phyloP scores from a whole-genome alignment of 345 rosid genomes.

The Crucihimalaya himalaica region DNA sequence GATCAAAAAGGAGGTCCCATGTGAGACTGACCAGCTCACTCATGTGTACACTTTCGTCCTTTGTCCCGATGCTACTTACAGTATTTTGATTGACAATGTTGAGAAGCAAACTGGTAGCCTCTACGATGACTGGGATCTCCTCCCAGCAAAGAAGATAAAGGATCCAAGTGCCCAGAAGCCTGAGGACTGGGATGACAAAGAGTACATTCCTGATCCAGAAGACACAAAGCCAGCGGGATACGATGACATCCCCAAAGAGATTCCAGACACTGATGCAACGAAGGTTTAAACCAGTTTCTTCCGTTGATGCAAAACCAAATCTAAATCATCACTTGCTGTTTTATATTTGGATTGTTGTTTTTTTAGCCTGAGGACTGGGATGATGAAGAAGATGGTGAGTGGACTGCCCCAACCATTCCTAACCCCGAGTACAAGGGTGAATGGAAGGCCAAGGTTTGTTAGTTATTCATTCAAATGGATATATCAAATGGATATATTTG shows the following conservation, averaged over 20 bases:
- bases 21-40: constrained; percentile 98
- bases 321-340: not conserved
- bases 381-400: constrained; percentile 98
- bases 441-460: constrained; percentile 90
- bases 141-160: constrained; percentile 85
- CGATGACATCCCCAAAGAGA: constrained; percentile 95
- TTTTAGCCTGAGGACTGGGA: constrained; percentile 98
- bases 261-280: constrained; percentile 82
- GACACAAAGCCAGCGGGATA: constrained; percentile 96
- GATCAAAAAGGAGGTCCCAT: constrained; percentile 96
- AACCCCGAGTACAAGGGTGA: constrained; percentile 97
- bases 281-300: constrained; percentile 54
- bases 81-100: constrained; percentile 84
- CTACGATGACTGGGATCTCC: constrained; percentile 92
- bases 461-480: not conserved
- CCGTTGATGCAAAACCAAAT: not conserved
- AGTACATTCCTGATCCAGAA: constrained; percentile 88
- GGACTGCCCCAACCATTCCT: constrained; percentile 89
- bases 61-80: constrained; percentile 94
- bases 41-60: constrained; percentile 91
- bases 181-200: constrained; percentile 97
- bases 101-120: constrained; percentile 97
- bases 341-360: not conserved
- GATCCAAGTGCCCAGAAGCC: constrained; percentile 99
- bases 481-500: not conserved